Percentiles rank a stretch among this genome's conserved stretches.
Conservation (phyloP, 768 basidiomycete genomes). For the Termitomyces sp. region DNA sequence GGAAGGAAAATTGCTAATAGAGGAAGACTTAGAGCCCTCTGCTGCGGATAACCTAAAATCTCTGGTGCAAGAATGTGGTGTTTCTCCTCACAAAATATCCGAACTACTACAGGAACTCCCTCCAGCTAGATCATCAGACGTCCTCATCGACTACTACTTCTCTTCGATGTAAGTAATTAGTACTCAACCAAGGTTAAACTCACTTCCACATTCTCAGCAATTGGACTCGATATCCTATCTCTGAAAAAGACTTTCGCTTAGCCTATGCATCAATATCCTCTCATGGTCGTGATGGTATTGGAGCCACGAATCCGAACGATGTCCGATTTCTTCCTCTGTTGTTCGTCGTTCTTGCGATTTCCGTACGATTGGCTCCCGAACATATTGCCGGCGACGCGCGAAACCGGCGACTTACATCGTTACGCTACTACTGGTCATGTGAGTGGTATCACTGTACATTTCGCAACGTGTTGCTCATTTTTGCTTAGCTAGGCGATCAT, state of each 20-base stretch:
- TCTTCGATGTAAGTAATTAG: slow-evolving; percentile 47
- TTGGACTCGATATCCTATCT: slow-evolving; percentile 91
- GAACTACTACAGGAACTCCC: slow-evolving; percentile 90
- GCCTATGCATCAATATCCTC: slow-evolving; percentile 64
- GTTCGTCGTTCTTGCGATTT: slow-evolving; percentile 88
- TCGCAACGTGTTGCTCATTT: not conserved
- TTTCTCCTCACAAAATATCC: slow-evolving; percentile 85
- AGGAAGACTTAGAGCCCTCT: slow-evolving; percentile 43
- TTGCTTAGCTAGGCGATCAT: slow-evolving; percentile 70
- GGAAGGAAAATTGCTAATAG: slow-evolving; percentile 27
- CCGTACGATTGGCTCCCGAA: slow-evolving; percentile 83
- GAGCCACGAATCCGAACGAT: slow-evolving; percentile 66
- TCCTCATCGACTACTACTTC: slow-evolving; percentile 83
- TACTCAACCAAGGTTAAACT: slow-evolving; percentile 12
- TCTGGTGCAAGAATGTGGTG: slow-evolving; percentile 89
- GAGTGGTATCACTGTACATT: slow-evolving; percentile 30
- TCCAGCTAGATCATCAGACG: slow-evolving; percentile 68
- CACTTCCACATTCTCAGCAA: slow-evolving; percentile 49
- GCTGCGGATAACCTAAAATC: slow-evolving; percentile 83
- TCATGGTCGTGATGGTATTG: slow-evolving; percentile 57
- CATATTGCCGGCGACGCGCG: slow-evolving; percentile 78
- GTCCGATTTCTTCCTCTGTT: slow-evolving; percentile 87
- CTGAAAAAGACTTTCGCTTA: slow-evolving; percentile 76
- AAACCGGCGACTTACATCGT: slow-evolving; percentile 71
- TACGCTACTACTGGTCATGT: slow-evolving; percentile 97